Evolutionary conservation across 2,329 filamentous ascomycete genomes (phyloP), one percentile per base, ranked within the genome.

Genomic region (Nemania sp.): DNA sequence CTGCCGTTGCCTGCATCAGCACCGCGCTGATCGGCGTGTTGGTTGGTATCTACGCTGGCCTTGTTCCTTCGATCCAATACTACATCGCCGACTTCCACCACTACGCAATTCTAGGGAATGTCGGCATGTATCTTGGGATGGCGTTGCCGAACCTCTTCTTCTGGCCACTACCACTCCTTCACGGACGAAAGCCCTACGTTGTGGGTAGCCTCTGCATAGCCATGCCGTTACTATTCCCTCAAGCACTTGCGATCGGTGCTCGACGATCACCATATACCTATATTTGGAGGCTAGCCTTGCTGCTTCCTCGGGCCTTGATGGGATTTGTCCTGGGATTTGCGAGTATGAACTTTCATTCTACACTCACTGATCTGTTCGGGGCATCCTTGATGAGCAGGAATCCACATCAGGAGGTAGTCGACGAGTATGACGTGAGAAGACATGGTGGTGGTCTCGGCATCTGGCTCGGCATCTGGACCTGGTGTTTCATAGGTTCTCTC

Each of bases 401-500:
- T 50, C 89, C 90, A 1, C 89, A 92, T 68, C 87, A 91, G 74
- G 90, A 91, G 69, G 76, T 89, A 18, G 87, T 89, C 1, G 82
- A 88, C 59, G 76, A 82, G 12, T 85, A 84, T 66, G 90, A 92
- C 72, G 83, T 90, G 17, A 84, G 90, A 56, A 81, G 90, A 42
- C 88, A 92, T 69, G 90, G 90, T 7, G 89, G 90, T 12, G 90
- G 90, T 0, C 87, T 92, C 78, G 90, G 90, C 0, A 78, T 90
- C n/a, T 93, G 90, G 90, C 79, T 92, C 10, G 88, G 89, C 1
- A 80, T 90, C 56, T 92, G 90, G 89, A 87, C 88, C 0, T 93
- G 88, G 86, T 90, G 88, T 71, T 90, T 85, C 74, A 86, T 90
- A 67, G 88, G 87, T 5, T 90, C 89, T 20, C 80, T 92, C 20